These are phyloP conservation scores for Paramecium pentaurelia DNA, from an alignment of 73 alveolate species.

Conservation along the genomic window DNA sequence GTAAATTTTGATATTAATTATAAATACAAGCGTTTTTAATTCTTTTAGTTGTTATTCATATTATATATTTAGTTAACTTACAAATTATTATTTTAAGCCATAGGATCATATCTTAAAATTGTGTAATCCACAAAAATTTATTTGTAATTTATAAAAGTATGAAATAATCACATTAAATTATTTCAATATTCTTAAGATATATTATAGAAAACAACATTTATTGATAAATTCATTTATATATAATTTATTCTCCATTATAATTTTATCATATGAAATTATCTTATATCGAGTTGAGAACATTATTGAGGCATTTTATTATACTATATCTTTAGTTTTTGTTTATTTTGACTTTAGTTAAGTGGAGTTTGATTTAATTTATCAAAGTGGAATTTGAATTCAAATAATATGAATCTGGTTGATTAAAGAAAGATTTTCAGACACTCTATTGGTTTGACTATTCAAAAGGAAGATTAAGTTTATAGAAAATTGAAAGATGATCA, in stretches of 20 bases:
- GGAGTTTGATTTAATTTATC: background rate
- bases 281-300: background rate
- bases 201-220: too few relatives aligned
- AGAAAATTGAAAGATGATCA: slow-evolving; percentile 82
- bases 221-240: background rate
- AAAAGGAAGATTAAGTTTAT: slow-evolving; percentile 66
- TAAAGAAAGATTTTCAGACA: slow-evolving; percentile 35
- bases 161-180: too few relatives aligned
- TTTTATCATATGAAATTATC: background rate
- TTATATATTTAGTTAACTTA: too few relatives aligned
- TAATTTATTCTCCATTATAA: background rate
- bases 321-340: background rate
- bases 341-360: background rate
- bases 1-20: too few relatives aligned
- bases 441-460: slow-evolving; percentile 61
- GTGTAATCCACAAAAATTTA: too few relatives aligned
- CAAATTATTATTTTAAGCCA: too few relatives aligned
- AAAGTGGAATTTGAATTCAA: background rate
- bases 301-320: too few relatives aligned
- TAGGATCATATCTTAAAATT: too few relatives aligned
- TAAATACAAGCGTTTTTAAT: too few relatives aligned
- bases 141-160: too few relatives aligned
- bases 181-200: too few relatives aligned
- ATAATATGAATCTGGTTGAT: background rate
- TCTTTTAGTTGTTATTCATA: too few relatives aligned